Base-by-base conservation (phyloP, 2,329 filamentous ascomycete species). In the Tympanopsis confertula region DNA sequence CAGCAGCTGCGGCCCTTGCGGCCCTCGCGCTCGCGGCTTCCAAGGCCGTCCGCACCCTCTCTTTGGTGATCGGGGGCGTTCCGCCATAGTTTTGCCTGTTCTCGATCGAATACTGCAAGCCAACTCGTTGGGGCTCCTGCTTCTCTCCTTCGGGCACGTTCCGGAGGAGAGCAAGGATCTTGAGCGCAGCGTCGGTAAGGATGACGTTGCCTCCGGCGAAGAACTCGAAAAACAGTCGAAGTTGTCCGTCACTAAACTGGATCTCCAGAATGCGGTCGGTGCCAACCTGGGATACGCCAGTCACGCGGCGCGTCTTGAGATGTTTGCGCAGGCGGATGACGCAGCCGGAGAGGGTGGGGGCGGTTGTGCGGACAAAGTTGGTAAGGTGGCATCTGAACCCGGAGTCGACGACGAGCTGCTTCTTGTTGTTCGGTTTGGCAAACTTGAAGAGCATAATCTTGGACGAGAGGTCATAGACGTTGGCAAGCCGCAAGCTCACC, bases 381-480 rank as follows among this genome's bases (percentile, higher is more conserved):
- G 91, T 96, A 41, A 96, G 69, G 56, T 98, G 91, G 59, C 86
- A 93, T 54, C 91, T 86, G 59, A 98, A 96, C 20, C 91, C 91
- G 2, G 86, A 91, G 57, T 98, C 91, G 49, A 98, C 78, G 37
- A 98, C 69, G 19, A 98, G 70, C 57, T 96, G 89, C 54, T 91
- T 82, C 59, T 89, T 87, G 47, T 81, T 74, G 52, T 89, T 81
- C 32, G 89, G 86, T 57, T 91, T 94, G 39, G 87, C 79, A 54
- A 98, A 91, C 56, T 95, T 96, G 59, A 98, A 74, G 19, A 96
- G 78, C 53, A 96, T 86, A 53, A 96, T 95, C 54, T 89, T 88
- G 46, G 87, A 87, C 44, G 86, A 94, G 42, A 98, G 76, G 58
- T 98, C 91, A 65, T 98, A 96, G 57, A 95, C 81, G 55, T 98